Conservation (phyloP, 2,329 filamentous ascomycete genomes). For the Botrytis tulipae region DNA sequence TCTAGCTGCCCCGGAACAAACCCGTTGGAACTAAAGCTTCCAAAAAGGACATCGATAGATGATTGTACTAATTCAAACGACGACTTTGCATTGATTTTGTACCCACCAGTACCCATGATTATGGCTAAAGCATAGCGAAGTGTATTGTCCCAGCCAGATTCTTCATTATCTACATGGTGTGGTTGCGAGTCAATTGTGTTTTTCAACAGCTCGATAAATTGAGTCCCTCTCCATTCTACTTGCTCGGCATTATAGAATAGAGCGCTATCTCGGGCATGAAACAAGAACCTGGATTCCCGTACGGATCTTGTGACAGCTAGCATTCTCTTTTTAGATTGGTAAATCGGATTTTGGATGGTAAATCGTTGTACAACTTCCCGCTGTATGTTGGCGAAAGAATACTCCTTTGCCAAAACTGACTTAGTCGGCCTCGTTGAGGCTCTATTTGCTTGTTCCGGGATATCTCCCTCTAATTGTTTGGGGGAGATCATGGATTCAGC, state of each 20-base stretch:
- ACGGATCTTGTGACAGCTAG: not conserved
- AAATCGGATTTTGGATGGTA: not conserved
- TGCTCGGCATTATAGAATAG: not conserved
- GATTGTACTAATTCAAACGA: not conserved
- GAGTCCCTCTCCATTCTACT: not conserved
- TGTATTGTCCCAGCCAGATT: not conserved
- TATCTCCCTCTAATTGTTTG: accelerated
- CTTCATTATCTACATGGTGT: not conserved
- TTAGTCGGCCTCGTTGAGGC: not conserved
- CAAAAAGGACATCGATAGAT: not conserved
- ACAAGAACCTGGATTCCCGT: not conserved
- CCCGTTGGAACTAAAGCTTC: not conserved
- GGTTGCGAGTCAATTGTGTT: not conserved
- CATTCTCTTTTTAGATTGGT: not conserved
- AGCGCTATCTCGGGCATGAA: not conserved
- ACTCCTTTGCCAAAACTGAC: not conserved
- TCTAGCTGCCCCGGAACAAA: not conserved
- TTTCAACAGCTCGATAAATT: not conserved
- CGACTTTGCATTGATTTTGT: not conserved
- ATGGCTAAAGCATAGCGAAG: not conserved
- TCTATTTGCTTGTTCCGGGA: not conserved
- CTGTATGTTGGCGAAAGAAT: not conserved
- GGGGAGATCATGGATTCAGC: not conserved
- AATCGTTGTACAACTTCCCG: not conserved
- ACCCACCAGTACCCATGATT: not conserved